These are phyloP conservation scores for Papiliotrema terrestris DNA, from an alignment of 1,284 basidiomycete genomes.

Conservation along the genomic window DNA sequence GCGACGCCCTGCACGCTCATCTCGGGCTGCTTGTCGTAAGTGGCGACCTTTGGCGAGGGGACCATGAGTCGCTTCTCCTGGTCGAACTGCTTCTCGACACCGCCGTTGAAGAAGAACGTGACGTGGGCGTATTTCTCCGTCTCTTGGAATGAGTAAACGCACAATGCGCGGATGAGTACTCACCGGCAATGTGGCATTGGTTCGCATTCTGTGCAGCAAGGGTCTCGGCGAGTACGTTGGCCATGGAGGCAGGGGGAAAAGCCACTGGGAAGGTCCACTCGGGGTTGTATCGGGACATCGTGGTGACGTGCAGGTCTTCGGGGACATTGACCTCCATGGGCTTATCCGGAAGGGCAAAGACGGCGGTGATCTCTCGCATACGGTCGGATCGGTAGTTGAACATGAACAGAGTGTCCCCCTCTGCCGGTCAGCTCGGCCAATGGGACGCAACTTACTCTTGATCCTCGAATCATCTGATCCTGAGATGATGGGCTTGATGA, in stretches of 20 bases:
- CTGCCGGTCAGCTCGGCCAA: constrained; percentile 26
- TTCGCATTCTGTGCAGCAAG: constrained; percentile 69
- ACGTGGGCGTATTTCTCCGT: constrained; percentile 94
- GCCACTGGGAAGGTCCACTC: constrained; percentile 82
- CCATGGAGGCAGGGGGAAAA: constrained; percentile 85
- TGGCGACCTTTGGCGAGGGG: constrained; percentile 81
- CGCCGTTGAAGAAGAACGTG: constrained; percentile 95
- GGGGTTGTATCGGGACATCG: constrained; percentile 88
- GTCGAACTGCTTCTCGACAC: constrained; percentile 82
- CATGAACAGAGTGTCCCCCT: constrained; percentile 76
- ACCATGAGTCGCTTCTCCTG: constrained; percentile 82
- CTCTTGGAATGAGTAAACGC: constrained; percentile 52
- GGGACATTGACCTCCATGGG: constrained; percentile 78
- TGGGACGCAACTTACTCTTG: constrained; percentile 57
- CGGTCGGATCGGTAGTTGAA: constrained; percentile 95
- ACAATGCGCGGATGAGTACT: constrained; percentile 10
- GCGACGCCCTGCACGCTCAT: constrained; percentile 84
- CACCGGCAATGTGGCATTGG: constrained; percentile 80
- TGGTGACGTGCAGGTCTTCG: constrained; percentile 76
- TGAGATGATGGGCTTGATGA: constrained; percentile 86
- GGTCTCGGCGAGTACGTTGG: constrained; percentile 87
- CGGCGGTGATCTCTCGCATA: constrained; percentile 79
- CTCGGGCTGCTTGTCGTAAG: constrained; percentile 79
- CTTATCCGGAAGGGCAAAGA: constrained; percentile 75
- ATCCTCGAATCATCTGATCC: constrained; percentile 73